Evolutionary conservation across 768 basidiomycete species (phyloP).

Genomic region (Hericium coralloides): DNA sequence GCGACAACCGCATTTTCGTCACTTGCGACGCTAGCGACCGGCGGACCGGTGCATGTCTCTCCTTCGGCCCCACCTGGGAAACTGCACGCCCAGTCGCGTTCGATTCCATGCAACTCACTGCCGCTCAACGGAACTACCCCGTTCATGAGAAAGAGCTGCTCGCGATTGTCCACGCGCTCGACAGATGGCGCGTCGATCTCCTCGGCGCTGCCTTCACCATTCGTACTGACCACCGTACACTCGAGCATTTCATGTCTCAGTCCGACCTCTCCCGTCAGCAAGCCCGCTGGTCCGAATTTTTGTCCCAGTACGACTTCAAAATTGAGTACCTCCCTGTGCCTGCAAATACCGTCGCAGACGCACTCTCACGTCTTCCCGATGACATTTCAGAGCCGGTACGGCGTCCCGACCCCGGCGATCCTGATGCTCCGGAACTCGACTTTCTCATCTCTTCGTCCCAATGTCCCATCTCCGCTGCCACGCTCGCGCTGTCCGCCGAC

Average conservation of each 20-base stretch:
- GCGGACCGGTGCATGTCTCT: neutral
- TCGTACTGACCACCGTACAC: neutral
- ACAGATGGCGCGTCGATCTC: neutral
- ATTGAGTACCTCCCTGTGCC: slow-evolving; percentile 32
- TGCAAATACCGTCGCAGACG: slow-evolving; percentile 28
- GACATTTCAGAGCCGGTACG: slow-evolving; percentile 7
- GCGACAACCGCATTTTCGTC: slow-evolving; percentile 25
- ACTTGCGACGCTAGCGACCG: slow-evolving; percentile 22
- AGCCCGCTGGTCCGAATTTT: slow-evolving; percentile 29
- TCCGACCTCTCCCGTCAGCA: slow-evolving; percentile 25
- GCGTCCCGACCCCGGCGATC: neutral
- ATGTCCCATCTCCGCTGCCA: neutral
- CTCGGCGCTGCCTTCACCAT: neutral
- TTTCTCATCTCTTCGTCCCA: neutral
- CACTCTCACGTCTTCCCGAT: slow-evolving; percentile 29
- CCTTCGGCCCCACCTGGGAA: neutral
- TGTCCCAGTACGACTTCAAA: slow-evolving; percentile 27
- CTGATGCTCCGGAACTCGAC: neutral
- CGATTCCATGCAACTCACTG: neutral
- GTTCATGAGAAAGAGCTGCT: neutral
- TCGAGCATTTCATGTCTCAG: slow-evolving; percentile 20
- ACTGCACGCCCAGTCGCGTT: neutral
- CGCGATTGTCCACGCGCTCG: neutral
- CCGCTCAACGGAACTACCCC: neutral
- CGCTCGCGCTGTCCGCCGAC: neutral